Base-by-base conservation (phyloP, 805 yeast genomes). In the Cyberlindnera euphorbiiphila region DNA sequence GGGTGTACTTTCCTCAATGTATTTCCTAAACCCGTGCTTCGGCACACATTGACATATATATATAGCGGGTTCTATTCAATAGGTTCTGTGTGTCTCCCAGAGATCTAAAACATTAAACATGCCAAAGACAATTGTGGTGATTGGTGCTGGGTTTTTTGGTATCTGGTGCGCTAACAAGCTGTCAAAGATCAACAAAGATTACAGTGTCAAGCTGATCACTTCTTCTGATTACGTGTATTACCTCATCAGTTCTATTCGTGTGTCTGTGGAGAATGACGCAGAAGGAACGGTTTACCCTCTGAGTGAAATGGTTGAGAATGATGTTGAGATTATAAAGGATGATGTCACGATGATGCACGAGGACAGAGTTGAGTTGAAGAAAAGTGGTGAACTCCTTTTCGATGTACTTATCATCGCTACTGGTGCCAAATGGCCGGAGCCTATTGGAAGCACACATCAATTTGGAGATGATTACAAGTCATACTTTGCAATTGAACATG, bases 341-440 rank as follows among this genome's bases (percentile, higher is more conserved):
- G 41, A 41, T 20, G 57, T 43, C 4, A 38, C 32, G 4, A 15
- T 33, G 15, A 50, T 61, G 31, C 51, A 45, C 29, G 49, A 40
- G 1, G 19, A 31, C 9, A 25, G 31, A 9, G 53, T 57, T 8
- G 18, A 25, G 4, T 42, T 56, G 9, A 29, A 34, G 14, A 17
- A 41, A 7, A 27, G 30, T 13, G 46, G 40, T 2, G 33, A 37
- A 3, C 6, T 47, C 5, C 22, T 41, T 8, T 59, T 45, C 30
- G 62, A 57, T 29, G 42, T 41, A 1, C 37, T 60, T 26, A 49
- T 61, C 10, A 20, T 60, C 10, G 63, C 62, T 9, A 56, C 62
- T 4, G 64, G 65, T 12, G 40, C 54, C 7, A 47, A 36, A 8
- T 55, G 63, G 61, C 19, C 43, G 5, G 53, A 49, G 15, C 62